A percentile compares a stretch with the other conserved stretches of the same genome.
These are phyloP conservation scores for Calonectria crousiana DNA, from an alignment of 2,329 filamentous ascomycete genomes.

Conservation along the genomic window DNA sequence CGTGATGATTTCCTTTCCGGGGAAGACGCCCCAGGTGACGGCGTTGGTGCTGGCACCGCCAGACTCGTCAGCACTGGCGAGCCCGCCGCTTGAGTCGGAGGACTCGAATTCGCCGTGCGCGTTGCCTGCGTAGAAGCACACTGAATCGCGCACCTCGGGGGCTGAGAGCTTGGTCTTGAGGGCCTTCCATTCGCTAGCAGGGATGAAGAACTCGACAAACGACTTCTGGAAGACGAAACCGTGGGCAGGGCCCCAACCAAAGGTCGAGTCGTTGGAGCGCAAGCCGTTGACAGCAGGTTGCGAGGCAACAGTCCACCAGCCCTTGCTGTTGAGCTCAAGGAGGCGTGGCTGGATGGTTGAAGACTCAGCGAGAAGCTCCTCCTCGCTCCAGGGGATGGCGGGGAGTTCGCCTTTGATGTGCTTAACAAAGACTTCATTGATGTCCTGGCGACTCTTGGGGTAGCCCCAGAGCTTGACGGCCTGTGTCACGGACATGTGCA, in stretches of 20 bases:
- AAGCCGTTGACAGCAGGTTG: conserved; percentile 94
- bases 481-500: conserved; percentile 89
- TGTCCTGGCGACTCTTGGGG: conserved; percentile 77
- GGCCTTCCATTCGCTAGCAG: conserved; percentile 75
- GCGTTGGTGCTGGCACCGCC: conserved; percentile 79
- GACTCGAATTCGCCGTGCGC: conserved; percentile 81
- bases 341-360: conserved; percentile 82
- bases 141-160: conserved; percentile 70
- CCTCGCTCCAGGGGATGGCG: conserved; percentile 94
- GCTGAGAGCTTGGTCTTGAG: conserved; percentile 73
- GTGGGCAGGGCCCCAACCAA: conserved; percentile 92
- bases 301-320: conserved; percentile 97
- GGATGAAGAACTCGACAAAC: conserved; percentile 96
- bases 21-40: conserved; percentile 97
- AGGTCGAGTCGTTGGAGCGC: conserved; percentile 79
- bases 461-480: conserved; percentile 89
- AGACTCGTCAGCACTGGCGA: conserved; percentile 42
- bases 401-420: conserved; percentile 84
- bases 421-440: conserved; percentile 82
- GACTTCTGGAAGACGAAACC: conserved; percentile 99
- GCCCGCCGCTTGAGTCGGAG: conserved; percentile 65
- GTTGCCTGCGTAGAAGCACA: conserved; percentile 92
- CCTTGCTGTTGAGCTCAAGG: conserved; percentile 79
- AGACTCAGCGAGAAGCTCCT: conserved; percentile 87
- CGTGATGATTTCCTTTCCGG: conserved; percentile 94